Conservation (phyloP, 2,329 filamentous ascomycete species). For the Dothideomycetes sp. region DNA sequence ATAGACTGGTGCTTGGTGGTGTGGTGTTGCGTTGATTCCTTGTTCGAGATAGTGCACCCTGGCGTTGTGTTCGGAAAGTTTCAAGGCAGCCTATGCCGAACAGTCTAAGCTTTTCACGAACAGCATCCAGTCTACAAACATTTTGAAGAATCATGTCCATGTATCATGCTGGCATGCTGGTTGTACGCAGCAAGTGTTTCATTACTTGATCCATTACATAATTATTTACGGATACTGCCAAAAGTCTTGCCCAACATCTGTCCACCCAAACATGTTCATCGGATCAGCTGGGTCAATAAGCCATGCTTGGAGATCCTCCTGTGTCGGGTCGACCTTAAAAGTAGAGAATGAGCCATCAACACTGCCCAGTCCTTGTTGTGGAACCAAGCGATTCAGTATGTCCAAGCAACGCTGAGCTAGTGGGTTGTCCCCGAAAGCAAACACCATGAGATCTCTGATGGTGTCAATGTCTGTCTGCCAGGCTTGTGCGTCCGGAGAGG, state of each 20-base stretch:
- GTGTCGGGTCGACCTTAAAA: background rate
- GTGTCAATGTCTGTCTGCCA: background rate
- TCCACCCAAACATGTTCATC: background rate
- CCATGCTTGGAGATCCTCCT: background rate
- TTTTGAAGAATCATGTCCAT: no score
- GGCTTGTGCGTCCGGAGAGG: background rate
- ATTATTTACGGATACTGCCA: constrained; percentile 22
- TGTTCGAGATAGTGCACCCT: no score
- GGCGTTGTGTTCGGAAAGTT: no score
- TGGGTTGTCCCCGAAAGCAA: background rate
- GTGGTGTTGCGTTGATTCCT: no score
- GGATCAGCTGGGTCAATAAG: background rate
- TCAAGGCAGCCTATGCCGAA: no score
- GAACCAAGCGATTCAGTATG: background rate
- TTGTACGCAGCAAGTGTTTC: no score
- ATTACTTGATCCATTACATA: no score
- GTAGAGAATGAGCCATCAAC: background rate
- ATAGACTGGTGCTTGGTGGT: no score
- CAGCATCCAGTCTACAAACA: no score
- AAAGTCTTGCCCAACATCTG: background rate
- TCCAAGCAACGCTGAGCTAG: background rate
- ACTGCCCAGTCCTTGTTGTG: background rate
- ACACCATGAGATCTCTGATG: background rate
- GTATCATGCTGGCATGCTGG: no score
- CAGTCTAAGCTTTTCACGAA: no score